phyloP scores from a whole-genome alignment of 306 rosid genomes.

The Corylus avellana region DNA sequence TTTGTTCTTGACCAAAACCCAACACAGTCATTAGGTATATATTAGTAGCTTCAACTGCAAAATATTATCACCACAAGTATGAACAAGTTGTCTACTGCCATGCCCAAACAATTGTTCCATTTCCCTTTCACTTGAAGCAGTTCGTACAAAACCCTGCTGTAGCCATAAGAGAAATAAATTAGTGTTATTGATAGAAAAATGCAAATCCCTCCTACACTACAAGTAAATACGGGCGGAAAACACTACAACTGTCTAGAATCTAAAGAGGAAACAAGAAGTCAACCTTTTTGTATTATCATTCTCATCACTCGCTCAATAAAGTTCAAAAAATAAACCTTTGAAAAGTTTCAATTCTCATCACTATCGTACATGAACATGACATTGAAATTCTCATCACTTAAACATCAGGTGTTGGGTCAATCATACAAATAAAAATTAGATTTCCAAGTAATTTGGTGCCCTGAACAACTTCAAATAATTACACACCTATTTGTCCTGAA shows the following conservation, averaged over 20 bases:
- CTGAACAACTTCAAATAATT: background rate
- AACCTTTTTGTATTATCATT: background rate
- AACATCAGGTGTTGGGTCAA: background rate
- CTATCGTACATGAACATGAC: background rate
- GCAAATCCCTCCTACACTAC: too few relatives aligned
- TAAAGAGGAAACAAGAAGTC: too few relatives aligned
- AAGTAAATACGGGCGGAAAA: too few relatives aligned
- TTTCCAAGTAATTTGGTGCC: background rate
- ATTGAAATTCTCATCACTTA: background rate
- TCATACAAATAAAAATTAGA: background rate
- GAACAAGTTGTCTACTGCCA: conserved; percentile 10
- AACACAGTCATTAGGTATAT: conserved; percentile 6
- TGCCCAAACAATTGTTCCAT: conserved; percentile 10
- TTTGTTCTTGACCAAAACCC: conserved; percentile 15
- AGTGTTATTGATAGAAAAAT: background rate
- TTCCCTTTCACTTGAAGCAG: background rate
- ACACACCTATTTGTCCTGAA: background rate
- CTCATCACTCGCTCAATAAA: background rate
- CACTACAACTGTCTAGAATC: too few relatives aligned
- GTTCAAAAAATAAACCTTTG: background rate
- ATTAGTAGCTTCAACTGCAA: conserved; percentile 5
- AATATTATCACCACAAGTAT: background rate
- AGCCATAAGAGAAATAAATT: background rate
- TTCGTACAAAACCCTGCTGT: background rate
- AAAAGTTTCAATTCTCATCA: background rate